Base-by-base conservation (phyloP, 179 eudicot species). In the Beta macrorhiza region DNA sequence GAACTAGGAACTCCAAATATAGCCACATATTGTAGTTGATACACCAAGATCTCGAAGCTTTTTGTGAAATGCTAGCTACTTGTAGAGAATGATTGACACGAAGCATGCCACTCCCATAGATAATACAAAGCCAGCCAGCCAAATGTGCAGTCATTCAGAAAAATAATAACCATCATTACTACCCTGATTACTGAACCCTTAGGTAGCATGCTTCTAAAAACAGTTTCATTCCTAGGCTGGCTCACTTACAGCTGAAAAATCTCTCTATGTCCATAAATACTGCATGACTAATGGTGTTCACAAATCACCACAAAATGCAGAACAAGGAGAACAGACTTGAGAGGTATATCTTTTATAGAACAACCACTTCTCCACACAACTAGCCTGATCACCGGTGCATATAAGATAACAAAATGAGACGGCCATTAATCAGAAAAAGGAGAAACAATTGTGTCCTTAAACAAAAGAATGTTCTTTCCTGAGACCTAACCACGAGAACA, bases 1-100 rank as follows among this genome's bases (percentile, higher is more conserved):
- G 79, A 15, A 11, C 52, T 73, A 61, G 44, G n/a, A 53, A 61
- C 55, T 77, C 67, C 76, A 71, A 77, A 75, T 44, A 53, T 44
- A 20, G 32, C 57, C 37, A 37, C 37, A 32, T 29, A 3, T 14
- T 67, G 16, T 29, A 49, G 72, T 32, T 13, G 45, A 78, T 64
- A 22, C 75, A 58, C 80, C 58, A 78, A 72, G 45, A 69, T 19
- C 52, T 17, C 15, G 73, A 69, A 69, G 52, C 12, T n/a, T 42
- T 47, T 5, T 1, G 72, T 67, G 20, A 67, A 32, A 0, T 6
- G n/a, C 51, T 22, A 77, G 16, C 51, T 29, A 65, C 37, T 65
- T 62, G 32, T 19, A 59, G 32, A 55, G 4, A 10, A 68, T 22
- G 45, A n/a, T 58, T 25, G 53, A 37, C 65, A 67, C 9, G 14